Conservation (phyloP, 306 rosid genomes). For the Vigna nakashimae region DNA sequence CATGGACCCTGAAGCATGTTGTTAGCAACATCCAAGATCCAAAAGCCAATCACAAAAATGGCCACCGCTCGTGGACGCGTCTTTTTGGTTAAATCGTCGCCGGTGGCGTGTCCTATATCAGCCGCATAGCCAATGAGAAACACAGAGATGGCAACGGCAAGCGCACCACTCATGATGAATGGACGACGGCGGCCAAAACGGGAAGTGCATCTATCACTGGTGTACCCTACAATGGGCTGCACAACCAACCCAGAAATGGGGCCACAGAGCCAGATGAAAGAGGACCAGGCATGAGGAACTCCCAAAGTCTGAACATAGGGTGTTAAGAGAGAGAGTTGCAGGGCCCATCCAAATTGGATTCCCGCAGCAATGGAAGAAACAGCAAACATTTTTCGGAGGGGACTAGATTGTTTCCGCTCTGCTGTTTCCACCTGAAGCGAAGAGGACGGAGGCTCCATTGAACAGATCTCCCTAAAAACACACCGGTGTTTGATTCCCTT, state of each 20-base stretch:
- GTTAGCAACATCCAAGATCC: conserved; percentile 81
- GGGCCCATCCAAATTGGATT: conserved; percentile 88
- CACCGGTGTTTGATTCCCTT: background rate
- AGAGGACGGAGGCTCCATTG: background rate
- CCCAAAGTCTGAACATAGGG: conserved; percentile 81
- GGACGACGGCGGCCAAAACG: conserved; percentile 87
- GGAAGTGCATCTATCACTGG: conserved; percentile 73
- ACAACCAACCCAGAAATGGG: conserved; percentile 81
- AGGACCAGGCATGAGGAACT: conserved; percentile 68
- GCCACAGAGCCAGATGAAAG: conserved; percentile 87
- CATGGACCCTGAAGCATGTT: conserved; percentile 83
- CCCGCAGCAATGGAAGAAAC: conserved; percentile 84
- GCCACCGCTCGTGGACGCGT: conserved; percentile 48
- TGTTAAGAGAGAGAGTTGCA: conserved; percentile 72
- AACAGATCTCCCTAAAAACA: too few species aligned
- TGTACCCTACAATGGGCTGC: conserved; percentile 77
- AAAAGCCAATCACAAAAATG: conserved; percentile 58
- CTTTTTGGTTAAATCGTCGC: conserved; percentile 31
- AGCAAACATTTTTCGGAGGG: conserved; percentile 43
- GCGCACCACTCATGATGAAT: conserved; percentile 56
- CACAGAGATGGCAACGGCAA: conserved; percentile 53
- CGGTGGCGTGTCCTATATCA: conserved; percentile 64
- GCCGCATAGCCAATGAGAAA: conserved; percentile 80
- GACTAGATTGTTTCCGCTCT: background rate
- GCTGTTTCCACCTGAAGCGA: conserved; percentile 41